Conservation (phyloP, 1,284 basidiomycete species). For the Ganoderma multipileum region DNA sequence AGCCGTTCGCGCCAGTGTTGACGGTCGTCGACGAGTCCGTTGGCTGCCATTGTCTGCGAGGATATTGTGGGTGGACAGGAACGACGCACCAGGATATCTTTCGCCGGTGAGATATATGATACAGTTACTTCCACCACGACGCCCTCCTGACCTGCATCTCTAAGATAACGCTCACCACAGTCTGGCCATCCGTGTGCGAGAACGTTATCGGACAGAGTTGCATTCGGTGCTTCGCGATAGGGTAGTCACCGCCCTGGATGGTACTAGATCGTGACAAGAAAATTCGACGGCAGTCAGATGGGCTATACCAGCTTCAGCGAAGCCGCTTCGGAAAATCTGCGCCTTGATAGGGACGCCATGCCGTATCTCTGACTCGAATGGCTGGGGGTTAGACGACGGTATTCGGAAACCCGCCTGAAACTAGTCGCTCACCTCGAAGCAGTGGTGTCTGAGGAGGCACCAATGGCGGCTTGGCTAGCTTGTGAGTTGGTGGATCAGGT, state of each 20-base stretch:
- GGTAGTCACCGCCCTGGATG: neutral
- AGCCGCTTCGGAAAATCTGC: neutral
- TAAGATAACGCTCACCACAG: neutral
- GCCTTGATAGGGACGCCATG: neutral
- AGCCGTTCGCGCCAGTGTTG: conserved; percentile 7
- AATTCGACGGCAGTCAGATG: neutral
- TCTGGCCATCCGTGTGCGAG: neutral
- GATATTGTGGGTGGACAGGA: neutral
- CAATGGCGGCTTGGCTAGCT: no score
- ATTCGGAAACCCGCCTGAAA: neutral
- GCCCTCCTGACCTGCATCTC: neutral
- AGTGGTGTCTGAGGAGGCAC: neutral
- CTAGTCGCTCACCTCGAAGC: neutral
- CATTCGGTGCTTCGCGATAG: neutral
- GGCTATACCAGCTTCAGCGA: neutral
- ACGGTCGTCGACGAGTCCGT: neutral
- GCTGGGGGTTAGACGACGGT: neutral
- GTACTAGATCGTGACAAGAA: neutral
- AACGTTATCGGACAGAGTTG: neutral
- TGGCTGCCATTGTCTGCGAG: neutral
- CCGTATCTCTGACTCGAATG: neutral
- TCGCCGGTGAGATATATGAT: neutral
- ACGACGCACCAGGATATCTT: neutral
- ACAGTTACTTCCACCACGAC: neutral
- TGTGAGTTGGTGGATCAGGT: no score